Percentiles rank a stretch among this genome's conserved stretches.
phyloP scores from a whole-genome alignment of 495 filamentous ascomycete species.

The Geoglossum glabrum region DNA sequence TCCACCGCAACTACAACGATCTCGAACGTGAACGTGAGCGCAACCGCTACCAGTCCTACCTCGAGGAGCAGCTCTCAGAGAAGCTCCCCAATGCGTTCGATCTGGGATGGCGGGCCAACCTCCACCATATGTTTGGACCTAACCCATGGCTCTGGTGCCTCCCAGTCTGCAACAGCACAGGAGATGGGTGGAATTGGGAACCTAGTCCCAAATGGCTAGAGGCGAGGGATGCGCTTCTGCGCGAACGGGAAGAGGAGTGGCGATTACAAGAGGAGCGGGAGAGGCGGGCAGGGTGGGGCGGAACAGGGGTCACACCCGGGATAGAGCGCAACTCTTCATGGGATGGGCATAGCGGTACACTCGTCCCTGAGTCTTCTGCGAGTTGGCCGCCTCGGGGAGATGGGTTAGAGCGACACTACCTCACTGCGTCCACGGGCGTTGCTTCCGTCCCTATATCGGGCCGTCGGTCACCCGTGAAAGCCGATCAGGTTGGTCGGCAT shows the following conservation, averaged over 20 bases:
- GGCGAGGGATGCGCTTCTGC: slow-evolving; percentile 14
- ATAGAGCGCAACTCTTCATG: background rate
- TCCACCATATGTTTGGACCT: slow-evolving; percentile 66
- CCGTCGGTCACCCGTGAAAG: background rate
- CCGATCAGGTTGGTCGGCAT: background rate
- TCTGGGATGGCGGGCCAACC: slow-evolving; percentile 58
- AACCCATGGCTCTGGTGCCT: slow-evolving; percentile 49
- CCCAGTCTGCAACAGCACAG: slow-evolving; percentile 66
- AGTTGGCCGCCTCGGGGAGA: background rate
- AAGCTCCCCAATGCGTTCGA: slow-evolving; percentile 87
- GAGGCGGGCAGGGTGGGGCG: slow-evolving; percentile 13
- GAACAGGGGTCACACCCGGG: background rate
- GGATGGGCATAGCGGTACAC: background rate
- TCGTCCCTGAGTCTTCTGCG: background rate
- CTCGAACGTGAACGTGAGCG: slow-evolving; percentile 50
- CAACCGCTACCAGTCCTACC: slow-evolving; percentile 65
- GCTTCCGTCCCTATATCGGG: background rate
- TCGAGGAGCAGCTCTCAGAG: slow-evolving; percentile 69
- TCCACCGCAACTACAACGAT: slow-evolving; percentile 43
- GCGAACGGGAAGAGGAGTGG: slow-evolving; percentile 12
- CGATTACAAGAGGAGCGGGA: slow-evolving; percentile 15
- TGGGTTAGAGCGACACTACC: background rate
- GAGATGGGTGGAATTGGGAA: slow-evolving; percentile 95
- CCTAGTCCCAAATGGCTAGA: slow-evolving; percentile 31
- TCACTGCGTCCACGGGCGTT: background rate